phyloP scores from a whole-genome alignment of 2,329 filamentous ascomycete species.

The Lachnellula arida region DNA sequence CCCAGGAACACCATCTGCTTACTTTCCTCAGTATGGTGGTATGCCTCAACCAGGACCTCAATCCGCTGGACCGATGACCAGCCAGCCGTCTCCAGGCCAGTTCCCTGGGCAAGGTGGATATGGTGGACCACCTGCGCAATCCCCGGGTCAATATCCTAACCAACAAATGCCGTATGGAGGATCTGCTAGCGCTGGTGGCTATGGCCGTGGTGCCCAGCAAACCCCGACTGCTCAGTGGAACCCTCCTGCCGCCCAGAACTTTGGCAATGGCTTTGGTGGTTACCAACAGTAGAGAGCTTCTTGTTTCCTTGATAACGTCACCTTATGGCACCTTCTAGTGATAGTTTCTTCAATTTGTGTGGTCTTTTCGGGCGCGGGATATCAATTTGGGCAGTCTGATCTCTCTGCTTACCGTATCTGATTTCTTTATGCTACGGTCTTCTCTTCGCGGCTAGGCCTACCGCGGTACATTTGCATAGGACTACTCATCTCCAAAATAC shows the following conservation, averaged over 20 bases:
- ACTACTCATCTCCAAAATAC: conserved; percentile 28
- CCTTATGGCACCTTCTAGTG: conserved; percentile 2
- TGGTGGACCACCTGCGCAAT: conserved; percentile 55
- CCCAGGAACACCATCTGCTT: conserved; percentile 71
- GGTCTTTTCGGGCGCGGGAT: conserved; percentile 19
- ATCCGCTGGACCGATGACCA: conserved; percentile 34
- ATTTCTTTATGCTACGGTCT: conserved; percentile 19
- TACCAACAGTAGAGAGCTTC: conserved; percentile 51
- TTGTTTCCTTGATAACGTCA: conserved; percentile 4
- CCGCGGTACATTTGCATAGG: conserved; percentile 29
- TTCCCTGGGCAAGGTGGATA: conserved; percentile 64
- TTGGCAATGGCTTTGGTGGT: conserved; percentile 56
- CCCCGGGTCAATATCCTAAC: conserved; percentile 57
- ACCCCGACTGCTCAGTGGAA: conserved; percentile 35
- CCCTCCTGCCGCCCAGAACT: conserved; percentile 55
- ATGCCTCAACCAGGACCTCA: conserved; percentile 37
- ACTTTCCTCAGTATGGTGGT: conserved; percentile 93
- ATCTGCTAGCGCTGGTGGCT: conserved; percentile 74
- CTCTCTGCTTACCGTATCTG: conserved; percentile 22
- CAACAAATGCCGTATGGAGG: conserved; percentile 69
- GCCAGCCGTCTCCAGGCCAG: conserved; percentile 37
- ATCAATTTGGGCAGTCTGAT: conserved; percentile 23
- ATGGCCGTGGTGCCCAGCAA: conserved; percentile 65
- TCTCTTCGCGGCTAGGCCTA: conserved; percentile 22
- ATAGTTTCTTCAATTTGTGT: conserved; percentile 14